Percentiles rank a stretch among this genome's conserved stretches.
phyloP scores from a whole-genome alignment of 2,329 filamentous ascomycete genomes.

The Acephala macrosclerotiorum region DNA sequence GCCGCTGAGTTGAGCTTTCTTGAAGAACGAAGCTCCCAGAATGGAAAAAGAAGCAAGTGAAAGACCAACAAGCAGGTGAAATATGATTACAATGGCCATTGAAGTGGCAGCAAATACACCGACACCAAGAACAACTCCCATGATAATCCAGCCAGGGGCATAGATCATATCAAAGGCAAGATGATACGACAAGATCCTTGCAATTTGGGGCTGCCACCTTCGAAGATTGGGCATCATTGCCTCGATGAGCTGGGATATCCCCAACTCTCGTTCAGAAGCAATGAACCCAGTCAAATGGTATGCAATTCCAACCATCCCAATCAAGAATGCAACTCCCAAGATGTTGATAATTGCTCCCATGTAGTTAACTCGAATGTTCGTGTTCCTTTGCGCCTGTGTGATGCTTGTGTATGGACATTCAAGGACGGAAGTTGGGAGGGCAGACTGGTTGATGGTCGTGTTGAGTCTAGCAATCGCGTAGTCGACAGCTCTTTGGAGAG shows the following conservation, averaged over 20 bases:
- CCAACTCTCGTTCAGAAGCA: constrained; percentile 83
- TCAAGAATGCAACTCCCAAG: constrained; percentile 79
- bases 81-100: constrained; percentile 71
- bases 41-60: constrained; percentile 82
- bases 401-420: constrained; percentile 81
- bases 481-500: constrained; percentile 82
- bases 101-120: constrained; percentile 73
- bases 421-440: constrained; percentile 55
- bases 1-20: constrained; percentile 85
- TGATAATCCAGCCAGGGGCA: constrained; percentile 82
- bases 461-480: constrained; percentile 69
- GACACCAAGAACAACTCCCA: constrained; percentile 67
- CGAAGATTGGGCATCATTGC: constrained; percentile 85
- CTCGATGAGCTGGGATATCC: constrained; percentile 88
- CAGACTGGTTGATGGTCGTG: constrained; percentile 48
- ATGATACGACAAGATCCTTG: constrained; percentile 81
- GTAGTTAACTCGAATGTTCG: constrained; percentile 72
- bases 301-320: constrained; percentile 80
- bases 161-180: constrained; percentile 83
- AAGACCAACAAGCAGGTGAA: constrained; percentile 78
- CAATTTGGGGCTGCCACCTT: constrained; percentile 79
- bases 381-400: constrained; percentile 71
- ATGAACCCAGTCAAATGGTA: constrained; percentile 90
- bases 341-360: constrained; percentile 78
- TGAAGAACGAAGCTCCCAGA: constrained; percentile 84